phyloP scores from a whole-genome alignment of 805 yeast species.

The Teunomyces pallodes region DNA sequence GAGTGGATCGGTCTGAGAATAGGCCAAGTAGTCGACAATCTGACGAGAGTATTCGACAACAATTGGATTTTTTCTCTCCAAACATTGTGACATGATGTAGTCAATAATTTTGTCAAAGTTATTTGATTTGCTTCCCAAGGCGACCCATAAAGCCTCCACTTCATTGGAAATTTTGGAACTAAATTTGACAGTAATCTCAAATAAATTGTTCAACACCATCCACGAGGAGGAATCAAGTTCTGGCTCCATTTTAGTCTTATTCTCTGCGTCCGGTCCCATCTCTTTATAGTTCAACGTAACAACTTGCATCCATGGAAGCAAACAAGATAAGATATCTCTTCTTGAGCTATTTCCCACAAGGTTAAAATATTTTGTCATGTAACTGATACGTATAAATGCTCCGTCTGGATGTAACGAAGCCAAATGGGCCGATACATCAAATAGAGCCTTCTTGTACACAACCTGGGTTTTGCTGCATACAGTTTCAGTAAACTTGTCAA shows the following conservation, averaged over 20 bases:
- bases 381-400: constrained; percentile 62
- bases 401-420: constrained; percentile 56
- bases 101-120: constrained; percentile 73
- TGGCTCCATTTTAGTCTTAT: constrained; percentile 2
- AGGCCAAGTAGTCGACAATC: constrained; percentile 73
- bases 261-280: constrained; percentile 6
- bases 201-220: constrained; percentile 77
- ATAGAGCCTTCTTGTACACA: constrained; percentile 82
- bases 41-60: constrained; percentile 81
- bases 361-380: constrained; percentile 67
- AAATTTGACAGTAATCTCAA: constrained; percentile 80
- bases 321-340: constrained; percentile 73
- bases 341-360: constrained; percentile 55
- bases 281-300: constrained; percentile 52
- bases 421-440: constrained; percentile 71
- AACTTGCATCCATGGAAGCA: constrained; percentile 91
- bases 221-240: constrained; percentile 29
- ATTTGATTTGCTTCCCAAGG: constrained; percentile 71
- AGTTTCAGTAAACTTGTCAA: constrained; percentile 60
- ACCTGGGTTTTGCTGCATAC: constrained; percentile 74
- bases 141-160: constrained; percentile 93
- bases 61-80: constrained; percentile 64
- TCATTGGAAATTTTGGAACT: constrained; percentile 76
- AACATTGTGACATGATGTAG: constrained; percentile 64
- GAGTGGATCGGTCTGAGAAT: constrained; percentile 45